Percentiles rank a stretch among this genome's conserved stretches.
phyloP scores from a whole-genome alignment of 768 basidiomycete genomes.

The Termitomyces titanicus region DNA sequence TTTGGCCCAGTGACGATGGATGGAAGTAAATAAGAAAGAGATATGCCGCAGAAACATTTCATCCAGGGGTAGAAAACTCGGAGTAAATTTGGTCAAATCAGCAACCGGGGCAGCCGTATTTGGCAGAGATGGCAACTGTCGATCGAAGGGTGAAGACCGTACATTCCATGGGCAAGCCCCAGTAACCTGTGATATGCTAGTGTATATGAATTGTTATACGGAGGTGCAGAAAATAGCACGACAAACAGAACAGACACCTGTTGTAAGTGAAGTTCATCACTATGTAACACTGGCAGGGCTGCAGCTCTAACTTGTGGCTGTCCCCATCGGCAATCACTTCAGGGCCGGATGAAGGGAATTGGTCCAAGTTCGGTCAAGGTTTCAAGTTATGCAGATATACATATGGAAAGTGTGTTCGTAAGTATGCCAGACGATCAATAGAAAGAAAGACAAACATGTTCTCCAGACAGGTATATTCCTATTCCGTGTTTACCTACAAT shows the following conservation, averaged over 20 bases:
- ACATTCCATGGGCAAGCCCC: too few relatives aligned
- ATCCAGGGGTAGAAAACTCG: not conserved
- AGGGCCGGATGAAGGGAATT: too few relatives aligned
- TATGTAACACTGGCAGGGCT: too few relatives aligned
- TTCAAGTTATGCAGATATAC: too few relatives aligned
- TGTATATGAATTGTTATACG: not conserved
- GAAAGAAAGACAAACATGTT: too few relatives aligned
- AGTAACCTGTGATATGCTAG: too few relatives aligned
- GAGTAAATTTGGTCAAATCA: conserved; percentile 10
- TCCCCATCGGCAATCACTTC: conserved; percentile 11
- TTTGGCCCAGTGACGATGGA: not conserved
- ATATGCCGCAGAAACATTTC: not conserved
- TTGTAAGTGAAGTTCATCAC: not conserved
- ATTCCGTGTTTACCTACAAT: not conserved
- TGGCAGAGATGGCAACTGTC: conserved; percentile 16
- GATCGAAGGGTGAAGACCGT: too few relatives aligned
- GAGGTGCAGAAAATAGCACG: not conserved
- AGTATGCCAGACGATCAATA: too few relatives aligned
- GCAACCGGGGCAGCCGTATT: conserved; percentile 14
- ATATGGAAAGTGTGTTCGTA: too few relatives aligned
- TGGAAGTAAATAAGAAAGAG: not conserved
- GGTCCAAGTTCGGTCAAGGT: too few relatives aligned
- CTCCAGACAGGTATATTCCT: not conserved
- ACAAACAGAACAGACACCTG: not conserved
- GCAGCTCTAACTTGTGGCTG: too few relatives aligned